Evolutionary conservation across 2,329 filamentous ascomycete genomes (phyloP).

Genomic region (Aspergillus chevalieri): DNA sequence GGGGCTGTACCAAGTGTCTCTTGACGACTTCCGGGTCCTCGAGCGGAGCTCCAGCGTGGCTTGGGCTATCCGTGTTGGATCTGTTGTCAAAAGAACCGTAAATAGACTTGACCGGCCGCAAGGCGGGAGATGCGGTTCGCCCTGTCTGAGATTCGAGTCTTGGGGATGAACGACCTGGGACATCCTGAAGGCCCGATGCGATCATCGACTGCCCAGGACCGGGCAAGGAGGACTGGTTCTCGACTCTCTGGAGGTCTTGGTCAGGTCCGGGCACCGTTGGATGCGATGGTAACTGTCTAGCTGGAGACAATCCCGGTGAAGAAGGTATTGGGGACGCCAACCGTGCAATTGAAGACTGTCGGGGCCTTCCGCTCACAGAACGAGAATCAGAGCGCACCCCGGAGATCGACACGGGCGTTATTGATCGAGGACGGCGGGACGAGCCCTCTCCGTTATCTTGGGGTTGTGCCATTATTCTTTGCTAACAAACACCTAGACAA

Average conservation of each 20-base stretch:
- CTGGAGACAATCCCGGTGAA: conserved; percentile 23
- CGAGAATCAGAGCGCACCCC: conserved; percentile 32
- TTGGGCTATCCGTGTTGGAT: conserved; percentile 44
- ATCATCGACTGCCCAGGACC: conserved; percentile 83
- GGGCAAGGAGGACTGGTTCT: conserved; percentile 53
- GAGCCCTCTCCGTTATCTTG: conserved; percentile 34
- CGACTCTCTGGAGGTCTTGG: conserved; percentile 58
- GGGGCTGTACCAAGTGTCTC: conserved; percentile 76
- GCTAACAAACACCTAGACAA: background rate
- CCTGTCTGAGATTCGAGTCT: conserved; percentile 41
- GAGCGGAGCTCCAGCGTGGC: conserved; percentile 53
- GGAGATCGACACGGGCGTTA: conserved; percentile 28
- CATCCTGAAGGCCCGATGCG: conserved; percentile 76
- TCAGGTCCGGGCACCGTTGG: conserved; percentile 43
- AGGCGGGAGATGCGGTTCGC: conserved; percentile 54
- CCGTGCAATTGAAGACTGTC: conserved; percentile 50
- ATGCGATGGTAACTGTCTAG: conserved; percentile 40
- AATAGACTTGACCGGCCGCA: conserved; percentile 56
- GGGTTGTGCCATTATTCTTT: conserved; percentile 10
- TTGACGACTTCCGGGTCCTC: conserved; percentile 90
- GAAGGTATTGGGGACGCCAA: conserved; percentile 53
- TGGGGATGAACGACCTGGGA: conserved; percentile 51
- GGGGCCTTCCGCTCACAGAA: conserved; percentile 31
- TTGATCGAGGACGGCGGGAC: conserved; percentile 23
- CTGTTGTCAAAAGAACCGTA: conserved; percentile 82